Evolutionary conservation across 305 asterid genomes (phyloP), one percentile per base, ranked within the genome.

Genomic region (Fraxinus dipetala): DNA sequence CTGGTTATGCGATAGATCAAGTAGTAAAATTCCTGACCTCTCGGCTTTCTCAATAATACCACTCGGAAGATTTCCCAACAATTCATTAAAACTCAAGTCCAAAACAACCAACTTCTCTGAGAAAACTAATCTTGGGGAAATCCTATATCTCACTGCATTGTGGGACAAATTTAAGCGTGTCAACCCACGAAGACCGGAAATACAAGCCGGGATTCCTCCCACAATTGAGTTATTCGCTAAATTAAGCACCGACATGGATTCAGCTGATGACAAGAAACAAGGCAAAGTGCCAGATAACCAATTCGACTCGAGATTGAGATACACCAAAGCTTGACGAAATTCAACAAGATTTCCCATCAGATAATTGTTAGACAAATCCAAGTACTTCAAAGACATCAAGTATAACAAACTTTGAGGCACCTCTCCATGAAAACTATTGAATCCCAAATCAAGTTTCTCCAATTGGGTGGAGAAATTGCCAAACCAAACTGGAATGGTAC

Each of bases 141-240:
- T 86, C 80, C 94, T 96, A 84, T 93, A 95, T 34, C 81, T 85
- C 48, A 95, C 87, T 3, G 85, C 87, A 85, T 95, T 95, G 81
- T 54, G 87, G 1, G 99, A 95, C 84, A 95, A 84, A 77, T 95
- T 94, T 73, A 95, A 97, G 56, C 85, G 92, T 1, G 91, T 92
- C 80, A 95, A 82, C 10, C 79, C 82, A 34, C 76, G 87, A 65
- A 90, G 94, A 34, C 81, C 80, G 72, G 98, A 91, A 74, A 95
- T 85, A 82, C 99, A 95, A 18, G 97, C 85, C 0, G 98, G 98
- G 28, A 95, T 82, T 18, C 98, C 99, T 59, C 98, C 99, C 8
- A 88, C 31, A 13, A 95, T 89, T 3, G 94, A 89, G 86, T 95
- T 95, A 77, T 91, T 87, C 0, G 97, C 97, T 70, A 95, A 81